Evolutionary conservation across 73 alveolate genomes (phyloP).

Genomic region (Blepharisma japonicum): DNA sequence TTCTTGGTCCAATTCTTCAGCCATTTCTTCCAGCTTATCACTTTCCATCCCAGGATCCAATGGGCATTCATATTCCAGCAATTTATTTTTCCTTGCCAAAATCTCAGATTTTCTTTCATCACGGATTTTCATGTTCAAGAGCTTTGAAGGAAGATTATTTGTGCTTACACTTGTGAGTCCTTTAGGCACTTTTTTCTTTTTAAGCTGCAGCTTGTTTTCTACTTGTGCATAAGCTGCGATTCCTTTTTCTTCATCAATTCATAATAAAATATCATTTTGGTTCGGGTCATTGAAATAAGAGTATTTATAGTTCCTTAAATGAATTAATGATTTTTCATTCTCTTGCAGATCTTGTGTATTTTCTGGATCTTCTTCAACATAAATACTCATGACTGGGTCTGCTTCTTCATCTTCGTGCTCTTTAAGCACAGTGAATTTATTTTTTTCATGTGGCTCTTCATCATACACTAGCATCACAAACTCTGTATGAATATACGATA

Average conservation of each 20-base stretch:
- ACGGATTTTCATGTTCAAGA: background rate
- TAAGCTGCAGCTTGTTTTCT: slow-evolving; percentile 13
- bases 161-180: background rate
- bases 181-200: slow-evolving; percentile 16
- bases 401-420: slow-evolving; percentile 17
- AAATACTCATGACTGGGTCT: background rate
- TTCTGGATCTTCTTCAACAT: slow-evolving; percentile 1
- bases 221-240: background rate
- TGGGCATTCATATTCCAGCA: background rate
- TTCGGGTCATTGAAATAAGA: slow-evolving; percentile 19
- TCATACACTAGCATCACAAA: slow-evolving; percentile 8
- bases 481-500: background rate
- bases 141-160: background rate
- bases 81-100: background rate
- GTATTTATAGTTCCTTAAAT: slow-evolving; percentile 18
- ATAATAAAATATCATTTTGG: slow-evolving; percentile 9
- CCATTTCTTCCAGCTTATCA: background rate
- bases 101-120: background rate
- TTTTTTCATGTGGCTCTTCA: slow-evolving; percentile 22
- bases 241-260: slow-evolving; percentile 5
- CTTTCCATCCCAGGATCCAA: slow-evolving; percentile 23
- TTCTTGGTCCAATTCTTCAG: slow-evolving; percentile 6
- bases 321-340: background rate
- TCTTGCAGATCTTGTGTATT: background rate
- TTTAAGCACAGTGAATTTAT: background rate